These are phyloP conservation scores for Chlamydomonas sp. DNA, from an alignment of 139 green algal species.

Conservation along the genomic window DNA sequence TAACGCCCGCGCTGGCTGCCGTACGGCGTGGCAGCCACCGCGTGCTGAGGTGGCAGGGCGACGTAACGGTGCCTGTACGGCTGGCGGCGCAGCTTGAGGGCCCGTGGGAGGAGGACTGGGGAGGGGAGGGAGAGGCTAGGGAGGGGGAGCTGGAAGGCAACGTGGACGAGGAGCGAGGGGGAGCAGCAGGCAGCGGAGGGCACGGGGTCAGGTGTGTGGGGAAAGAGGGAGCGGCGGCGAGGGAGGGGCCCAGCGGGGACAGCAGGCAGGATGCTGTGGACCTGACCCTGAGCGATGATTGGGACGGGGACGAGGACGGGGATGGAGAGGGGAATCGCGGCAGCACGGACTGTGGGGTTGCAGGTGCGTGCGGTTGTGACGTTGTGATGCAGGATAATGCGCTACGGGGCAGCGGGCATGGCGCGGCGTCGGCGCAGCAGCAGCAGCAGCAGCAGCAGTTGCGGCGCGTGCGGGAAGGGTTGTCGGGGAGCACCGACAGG, in stretches of 20 bases:
- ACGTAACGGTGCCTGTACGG: constrained; percentile 15
- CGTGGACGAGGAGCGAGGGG: background rate
- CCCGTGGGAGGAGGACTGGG: background rate
- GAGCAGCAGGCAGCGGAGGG: background rate
- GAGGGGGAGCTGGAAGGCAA: background rate
- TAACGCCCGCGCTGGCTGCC: constrained; percentile 30
- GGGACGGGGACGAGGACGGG: background rate
- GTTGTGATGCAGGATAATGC: too few species aligned
- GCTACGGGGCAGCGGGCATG: too few species aligned
- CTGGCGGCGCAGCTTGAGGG: background rate
- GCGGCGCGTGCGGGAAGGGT: too few species aligned
- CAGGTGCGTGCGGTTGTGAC: too few species aligned
- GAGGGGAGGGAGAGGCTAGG: background rate
- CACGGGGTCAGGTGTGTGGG: background rate
- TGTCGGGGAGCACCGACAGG: too few species aligned
- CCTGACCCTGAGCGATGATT: constrained; percentile 4
- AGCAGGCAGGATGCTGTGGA: background rate
- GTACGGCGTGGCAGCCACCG: background rate
- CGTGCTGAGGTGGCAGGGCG: background rate
- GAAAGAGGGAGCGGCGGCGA: background rate
- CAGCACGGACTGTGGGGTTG: background rate
- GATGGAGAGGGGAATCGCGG: background rate
- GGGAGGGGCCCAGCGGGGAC: background rate
- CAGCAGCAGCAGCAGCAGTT: too few species aligned
- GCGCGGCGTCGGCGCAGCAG: too few species aligned